Evolutionary conservation across 23 red algal genomes (phyloP).

Genomic region (Gracilaria domingensis): DNA sequence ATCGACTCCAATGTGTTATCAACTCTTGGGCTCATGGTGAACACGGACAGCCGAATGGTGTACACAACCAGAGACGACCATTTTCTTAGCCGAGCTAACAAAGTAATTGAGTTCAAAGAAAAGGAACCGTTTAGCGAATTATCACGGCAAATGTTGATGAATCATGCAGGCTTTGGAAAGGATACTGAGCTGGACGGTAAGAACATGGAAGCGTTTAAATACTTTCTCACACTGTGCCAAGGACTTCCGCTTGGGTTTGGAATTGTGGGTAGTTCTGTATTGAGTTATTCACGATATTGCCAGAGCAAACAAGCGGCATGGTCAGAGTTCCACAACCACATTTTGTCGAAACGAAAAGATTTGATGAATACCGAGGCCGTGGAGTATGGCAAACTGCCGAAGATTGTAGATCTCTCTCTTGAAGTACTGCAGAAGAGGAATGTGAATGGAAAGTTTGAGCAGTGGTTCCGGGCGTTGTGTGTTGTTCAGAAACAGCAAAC

Average conservation of each 20-base stretch:
- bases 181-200: no score
- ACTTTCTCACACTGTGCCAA: no score
- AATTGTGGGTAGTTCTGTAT: background rate
- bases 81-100: no score
- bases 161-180: no score
- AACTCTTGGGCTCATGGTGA: no score
- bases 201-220: no score
- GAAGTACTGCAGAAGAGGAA: conserved; percentile 5
- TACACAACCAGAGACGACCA: no score
- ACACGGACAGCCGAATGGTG: no score
- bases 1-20: conserved; percentile 22
- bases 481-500: conserved; percentile 11
- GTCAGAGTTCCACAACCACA: background rate
- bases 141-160: no score
- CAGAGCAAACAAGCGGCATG: background rate
- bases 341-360: background rate
- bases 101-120: no score
- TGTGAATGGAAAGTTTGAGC: conserved; percentile 4
- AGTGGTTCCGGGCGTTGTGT: conserved; percentile 14
- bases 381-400: conserved; percentile 6
- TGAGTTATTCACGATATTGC: background rate
- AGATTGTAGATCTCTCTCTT: conserved; percentile 10
- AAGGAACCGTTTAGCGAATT: no score
- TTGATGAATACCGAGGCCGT: background rate
- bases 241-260: background rate